Evolutionary conservation across 345 rosid genomes (phyloP), one percentile per base, ranked within the genome.

Genomic region (Corchorus olitorius): DNA sequence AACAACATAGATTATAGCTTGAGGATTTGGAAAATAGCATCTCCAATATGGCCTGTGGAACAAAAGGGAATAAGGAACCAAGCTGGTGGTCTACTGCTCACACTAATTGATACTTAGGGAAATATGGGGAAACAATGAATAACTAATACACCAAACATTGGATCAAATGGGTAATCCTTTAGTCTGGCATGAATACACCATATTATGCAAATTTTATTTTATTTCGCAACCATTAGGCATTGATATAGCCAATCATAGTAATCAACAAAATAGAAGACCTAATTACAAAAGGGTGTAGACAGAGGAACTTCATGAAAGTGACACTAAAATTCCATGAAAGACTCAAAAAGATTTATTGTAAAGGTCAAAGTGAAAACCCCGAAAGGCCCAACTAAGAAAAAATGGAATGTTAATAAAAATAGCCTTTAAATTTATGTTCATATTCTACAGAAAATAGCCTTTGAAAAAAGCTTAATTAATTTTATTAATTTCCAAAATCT

Each of bases 11-110:
- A 91, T 89, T 61, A 91, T 83, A 65, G 92, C 96, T 70, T 91
- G 96, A 41, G 96, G 89, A 74, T 91, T 91, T 69, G 96, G 96
- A 72, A 91, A 91, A 82, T 91, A 91, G 81, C 96, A 91, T 81
- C 96, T 87, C 96, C 96, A 91, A 64, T 91, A 91, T 53, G 96
- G 96, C 87, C 96, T 91, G 87, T 50, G 17, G 48, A 55, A 83
- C 27, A 67, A 65, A 70, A 64, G 4, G 45, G 69, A 62, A 72
- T n/a, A 53, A 71, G 75, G 20, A 17, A 12, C 54, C 72, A 10
- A 73, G n/a, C 48, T 76, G 19, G n/a, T 66, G 77, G 11, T 68
- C 43, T 22, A 53, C 55, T 56, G 60, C 58, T 60, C 6, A 58
- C 48, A 81, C n/a, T 20, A 58, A 58, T 16, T 74, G 59, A 22